Base-by-base conservation (phyloP, 345 rosid species). In the Pistacia vera region DNA sequence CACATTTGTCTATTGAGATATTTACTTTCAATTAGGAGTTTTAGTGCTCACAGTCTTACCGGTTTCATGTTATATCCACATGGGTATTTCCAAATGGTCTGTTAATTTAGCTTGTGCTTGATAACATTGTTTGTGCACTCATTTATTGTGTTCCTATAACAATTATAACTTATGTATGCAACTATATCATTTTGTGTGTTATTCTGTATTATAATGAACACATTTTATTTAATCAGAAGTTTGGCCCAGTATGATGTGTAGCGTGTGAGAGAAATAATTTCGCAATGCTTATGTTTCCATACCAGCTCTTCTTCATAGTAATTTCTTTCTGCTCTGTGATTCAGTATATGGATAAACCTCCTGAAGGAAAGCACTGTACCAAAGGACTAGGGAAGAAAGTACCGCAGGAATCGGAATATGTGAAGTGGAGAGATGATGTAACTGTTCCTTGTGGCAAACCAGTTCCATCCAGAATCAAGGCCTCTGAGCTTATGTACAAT, bases 391-490 rank as follows among this genome's bases (percentile, higher is more conserved):
- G 99, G 54, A 93, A 93, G 89, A 87, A 84, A 49, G 88, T 92
- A 61, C 98, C 99, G 4, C 81, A 81, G 78, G 89, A 84, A n/a
- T 84, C 97, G 2, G 98, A 89, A 48, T 92, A 86, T 81, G 86
- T 84, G 22, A 91, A 86, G 83, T 96, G 97, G 98, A 90, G 86
- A 86, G 88, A 92, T 82, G 97, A 90, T 73, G 87, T 96, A 38
- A 82, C 82, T 61, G 92, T 96, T 72, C 99, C 98, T 66, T 90
- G 97, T 69, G 99, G 99, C 73, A 93, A 92, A 84, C 99, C 97
- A 63, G 92, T 92, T 73, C 11, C 93, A 51, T 92, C 97, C 2
- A 92, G 75, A 69, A 86, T 85, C 71, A 92, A 72, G 83, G 88
- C 88, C 75, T 90, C 98, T 13, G 98, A 92, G 88, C 90, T 96